Evolutionary conservation across 2,329 filamentous ascomycete species (phyloP), one percentile per base, ranked within the genome.

Genomic region (Trichophyton mentagrophytes): DNA sequence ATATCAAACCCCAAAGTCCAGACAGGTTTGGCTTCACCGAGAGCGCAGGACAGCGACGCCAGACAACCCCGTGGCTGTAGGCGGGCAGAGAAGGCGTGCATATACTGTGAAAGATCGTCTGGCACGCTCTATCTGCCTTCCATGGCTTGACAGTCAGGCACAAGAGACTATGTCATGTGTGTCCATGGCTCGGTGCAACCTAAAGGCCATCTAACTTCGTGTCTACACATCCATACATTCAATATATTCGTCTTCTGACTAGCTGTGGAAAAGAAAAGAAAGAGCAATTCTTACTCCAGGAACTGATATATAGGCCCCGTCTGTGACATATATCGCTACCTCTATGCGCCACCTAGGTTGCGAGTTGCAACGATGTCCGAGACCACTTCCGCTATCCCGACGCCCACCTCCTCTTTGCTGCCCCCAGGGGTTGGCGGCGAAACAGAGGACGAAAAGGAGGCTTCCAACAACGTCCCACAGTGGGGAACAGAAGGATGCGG

Each of bases 381-480:
- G 13, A 7, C 57, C 27, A 30, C 57, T 47, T 59, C 57, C 36
- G 57, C 40, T 49, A 49, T 33, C 27, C 57, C 57, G 17, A 59
- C 25, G 11, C 55, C 55, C 8, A 7, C 36, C 8, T 46, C 44
- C 57, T 51, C 40, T 22, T 11, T 51, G 17, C 22, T 53, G 3
- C 49, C 49, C 7, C 49, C 49, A 53, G 49, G 49, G 49, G 49
- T 30, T 13, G 47, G 20, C 22, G 22, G 9, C 22, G 49, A 8
- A n/a, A 25, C 22, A 27, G 49, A 53, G 11, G 15, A 33, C 22
- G 15, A 33, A 17, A 33, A n/a, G 49, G 49, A 53, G 22, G 17
- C 13, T 30, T 1, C 25, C 11, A 7, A 53, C 49, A 22, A 33
- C 49, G 17, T n/a, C n/a, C 49, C 22, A 3, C 49, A 53, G 27